Conservation (phyloP, 2,329 filamentous ascomycete genomes). For the Ophiosphaerella korrae region DNA sequence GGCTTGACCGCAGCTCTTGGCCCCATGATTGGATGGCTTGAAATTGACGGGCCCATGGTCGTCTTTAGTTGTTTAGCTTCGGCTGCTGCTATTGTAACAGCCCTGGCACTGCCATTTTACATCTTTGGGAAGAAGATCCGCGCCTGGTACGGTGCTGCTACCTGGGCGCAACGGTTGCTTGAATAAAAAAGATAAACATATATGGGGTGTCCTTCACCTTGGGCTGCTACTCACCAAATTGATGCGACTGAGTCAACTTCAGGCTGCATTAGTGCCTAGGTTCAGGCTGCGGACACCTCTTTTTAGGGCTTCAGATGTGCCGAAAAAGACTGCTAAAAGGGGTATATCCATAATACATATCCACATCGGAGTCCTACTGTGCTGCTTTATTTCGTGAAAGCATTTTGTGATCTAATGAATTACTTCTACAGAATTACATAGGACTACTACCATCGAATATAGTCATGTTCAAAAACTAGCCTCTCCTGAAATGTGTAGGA, state of each 20-base stretch:
- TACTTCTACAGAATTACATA: too few species aligned
- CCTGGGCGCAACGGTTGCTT: slow-evolving; percentile 13
- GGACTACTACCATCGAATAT: too few species aligned
- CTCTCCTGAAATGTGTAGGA: too few species aligned
- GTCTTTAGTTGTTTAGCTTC: slow-evolving; percentile 8
- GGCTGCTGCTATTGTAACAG: slow-evolving; percentile 4
- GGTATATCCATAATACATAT: neutral
- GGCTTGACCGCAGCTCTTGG: slow-evolving; percentile 3
- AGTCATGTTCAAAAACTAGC: too few species aligned
- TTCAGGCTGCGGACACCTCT: neutral
- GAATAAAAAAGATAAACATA: slow-evolving; percentile 5
- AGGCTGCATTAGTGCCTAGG: too few species aligned
- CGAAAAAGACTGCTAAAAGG: neutral
- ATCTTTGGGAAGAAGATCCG: slow-evolving; percentile 18
- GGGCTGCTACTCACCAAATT: neutral
- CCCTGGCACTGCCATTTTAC: slow-evolving; percentile 10
- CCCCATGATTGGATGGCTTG: slow-evolving; percentile 11
- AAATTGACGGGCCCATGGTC: neutral
- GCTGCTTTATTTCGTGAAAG: too few species aligned
- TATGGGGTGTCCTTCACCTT: neutral
- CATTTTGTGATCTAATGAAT: too few species aligned
- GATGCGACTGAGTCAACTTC: too few species aligned
- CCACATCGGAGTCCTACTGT: too few species aligned
- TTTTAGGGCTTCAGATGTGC: neutral
- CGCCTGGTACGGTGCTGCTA: slow-evolving; percentile 13